Percentiles rank a stretch among this genome's conserved stretches.
phyloP scores from a whole-genome alignment of 106 monocot genomes.

The Dioscorea alata region DNA sequence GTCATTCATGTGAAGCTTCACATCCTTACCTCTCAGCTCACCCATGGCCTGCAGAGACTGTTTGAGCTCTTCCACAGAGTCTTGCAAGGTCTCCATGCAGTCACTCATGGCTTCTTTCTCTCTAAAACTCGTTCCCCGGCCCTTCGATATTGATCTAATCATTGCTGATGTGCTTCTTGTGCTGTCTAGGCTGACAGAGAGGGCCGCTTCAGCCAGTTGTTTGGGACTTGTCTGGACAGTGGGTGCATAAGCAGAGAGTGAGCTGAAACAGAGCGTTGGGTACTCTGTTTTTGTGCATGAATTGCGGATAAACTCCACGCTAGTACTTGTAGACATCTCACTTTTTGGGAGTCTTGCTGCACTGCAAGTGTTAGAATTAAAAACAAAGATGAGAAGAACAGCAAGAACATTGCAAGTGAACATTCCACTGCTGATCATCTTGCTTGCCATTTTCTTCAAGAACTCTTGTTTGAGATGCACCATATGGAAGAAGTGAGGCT shows the following conservation, averaged over 20 bases:
- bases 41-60: slow-evolving; percentile 29
- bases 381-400: no score
- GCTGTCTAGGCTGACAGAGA: slow-evolving; percentile 27
- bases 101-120: slow-evolving; percentile 25
- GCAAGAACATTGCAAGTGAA: no score
- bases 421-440: no score
- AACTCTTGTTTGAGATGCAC: no score
- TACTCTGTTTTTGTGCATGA: slow-evolving; percentile 4
- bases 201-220: slow-evolving; percentile 31
- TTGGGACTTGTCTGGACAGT: slow-evolving; percentile 23
- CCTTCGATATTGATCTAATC: slow-evolving; percentile 5
- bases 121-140: background rate
- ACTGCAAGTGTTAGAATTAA: no score
- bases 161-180: slow-evolving; percentile 19
- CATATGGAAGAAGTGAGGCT: no score
- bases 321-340: background rate
- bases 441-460: no score
- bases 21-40: slow-evolving; percentile 17
- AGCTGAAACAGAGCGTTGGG: slow-evolving; percentile 39
- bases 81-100: slow-evolving; percentile 39
- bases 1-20: slow-evolving; percentile 22
- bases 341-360: no score
- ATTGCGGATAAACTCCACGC: slow-evolving; percentile 28
- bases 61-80: slow-evolving; percentile 36
- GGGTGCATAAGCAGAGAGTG: slow-evolving; percentile 42